These are phyloP conservation scores for Salvia rosmarinus DNA, from an alignment of 257 asterid species.

Conservation along the genomic window DNA sequence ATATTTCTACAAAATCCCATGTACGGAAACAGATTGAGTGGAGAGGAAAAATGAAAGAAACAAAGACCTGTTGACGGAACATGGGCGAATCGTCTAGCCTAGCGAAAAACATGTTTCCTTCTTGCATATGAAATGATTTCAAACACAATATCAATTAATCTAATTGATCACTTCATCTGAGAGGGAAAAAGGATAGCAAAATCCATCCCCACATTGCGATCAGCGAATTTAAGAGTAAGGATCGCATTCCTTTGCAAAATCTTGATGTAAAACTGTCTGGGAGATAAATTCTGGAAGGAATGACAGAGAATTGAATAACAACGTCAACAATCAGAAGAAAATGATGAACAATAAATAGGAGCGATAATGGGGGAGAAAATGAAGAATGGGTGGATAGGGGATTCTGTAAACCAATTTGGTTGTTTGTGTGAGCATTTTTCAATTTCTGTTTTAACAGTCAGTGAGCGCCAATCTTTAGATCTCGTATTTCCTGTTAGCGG, in stretches of 20 bases:
- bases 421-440: no score
- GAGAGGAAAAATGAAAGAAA: slow-evolving; percentile 19
- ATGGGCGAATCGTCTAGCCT: slow-evolving; percentile 94
- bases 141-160: slow-evolving; percentile 33
- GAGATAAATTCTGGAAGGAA: not conserved
- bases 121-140: slow-evolving; percentile 54
- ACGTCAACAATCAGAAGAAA: not conserved
- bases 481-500: no score
- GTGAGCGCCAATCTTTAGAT: no score
- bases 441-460: no score
- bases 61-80: slow-evolving; percentile 92
- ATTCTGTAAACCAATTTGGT: no score
- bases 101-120: slow-evolving; percentile 64
- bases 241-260: slow-evolving; percentile 17
- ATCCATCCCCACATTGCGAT: slow-evolving; percentile 10
- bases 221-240: slow-evolving; percentile 21
- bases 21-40: not conserved
- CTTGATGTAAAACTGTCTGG: not conserved
- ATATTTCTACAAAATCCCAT: not conserved
- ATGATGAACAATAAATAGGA: slow-evolving; percentile 23
- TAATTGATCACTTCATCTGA: slow-evolving; percentile 14
- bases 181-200: slow-evolving; percentile 3
- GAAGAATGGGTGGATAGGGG: slow-evolving; percentile 29
- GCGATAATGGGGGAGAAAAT: slow-evolving; percentile 65
- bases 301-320: not conserved